Evolutionary conservation across 192 early-diverging fungal species (phyloP).

Genomic region (Coemansia sp.): DNA sequence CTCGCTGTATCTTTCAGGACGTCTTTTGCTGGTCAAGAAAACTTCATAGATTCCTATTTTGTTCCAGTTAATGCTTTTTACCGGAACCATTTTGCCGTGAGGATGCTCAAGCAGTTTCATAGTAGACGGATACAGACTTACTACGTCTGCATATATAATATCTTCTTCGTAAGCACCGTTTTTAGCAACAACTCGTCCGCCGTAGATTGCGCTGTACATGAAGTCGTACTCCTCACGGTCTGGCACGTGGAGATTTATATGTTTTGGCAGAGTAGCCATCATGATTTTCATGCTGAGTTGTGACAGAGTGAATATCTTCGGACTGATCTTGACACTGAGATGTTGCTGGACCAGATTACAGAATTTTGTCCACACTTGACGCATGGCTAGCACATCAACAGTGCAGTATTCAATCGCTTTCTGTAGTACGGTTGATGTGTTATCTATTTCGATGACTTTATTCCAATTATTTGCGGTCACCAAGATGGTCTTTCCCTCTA

Average conservation of each 20-base stretch:
- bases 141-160: no score
- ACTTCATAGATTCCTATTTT: no score
- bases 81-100: no score
- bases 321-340: not conserved
- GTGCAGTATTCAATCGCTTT: not conserved
- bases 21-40: no score
- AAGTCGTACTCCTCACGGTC: no score
- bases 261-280: not conserved
- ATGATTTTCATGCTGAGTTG: constrained; percentile 4
- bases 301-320: not conserved
- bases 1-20: no score
- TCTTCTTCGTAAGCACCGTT: no score
- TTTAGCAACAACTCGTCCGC: no score
- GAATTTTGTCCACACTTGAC: not conserved
- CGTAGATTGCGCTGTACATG: no score
- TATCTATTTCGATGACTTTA: not conserved
- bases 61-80: no score
- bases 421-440: not conserved
- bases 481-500: not conserved
- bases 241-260: not conserved
- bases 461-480: constrained; percentile 1
- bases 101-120: no score
- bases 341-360: not conserved
- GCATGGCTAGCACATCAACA: not conserved
- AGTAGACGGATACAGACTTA: no score